Evolutionary conservation across 2,329 filamentous ascomycete genomes (phyloP).

Genomic region (Xylaria sp.): DNA sequence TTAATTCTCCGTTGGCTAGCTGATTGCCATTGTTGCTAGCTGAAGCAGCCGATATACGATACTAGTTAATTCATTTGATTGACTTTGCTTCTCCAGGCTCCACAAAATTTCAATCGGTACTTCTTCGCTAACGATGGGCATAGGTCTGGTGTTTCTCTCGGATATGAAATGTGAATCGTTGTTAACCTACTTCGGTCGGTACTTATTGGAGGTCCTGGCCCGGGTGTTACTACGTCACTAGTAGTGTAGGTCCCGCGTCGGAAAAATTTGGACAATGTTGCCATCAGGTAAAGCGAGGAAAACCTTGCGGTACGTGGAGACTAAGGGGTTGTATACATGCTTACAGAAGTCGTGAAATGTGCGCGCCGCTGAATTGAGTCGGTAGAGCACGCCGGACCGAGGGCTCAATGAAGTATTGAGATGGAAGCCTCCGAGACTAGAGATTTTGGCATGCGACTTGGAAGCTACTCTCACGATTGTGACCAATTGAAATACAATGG

Average conservation of each 20-base stretch:
- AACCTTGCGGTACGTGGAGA: neutral
- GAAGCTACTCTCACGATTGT: neutral
- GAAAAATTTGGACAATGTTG: neutral
- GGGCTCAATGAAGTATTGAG: no score
- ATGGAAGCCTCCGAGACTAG: no score
- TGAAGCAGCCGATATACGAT: neutral
- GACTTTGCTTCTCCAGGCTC: neutral
- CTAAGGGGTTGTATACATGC: neutral
- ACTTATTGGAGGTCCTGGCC: neutral
- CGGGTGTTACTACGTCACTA: neutral
- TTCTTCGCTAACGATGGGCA: neutral
- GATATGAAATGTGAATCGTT: neutral
- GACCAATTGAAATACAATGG: slow-evolving; percentile 1
- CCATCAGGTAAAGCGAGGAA: neutral
- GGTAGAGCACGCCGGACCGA: no score
- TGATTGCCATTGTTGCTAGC: neutral
- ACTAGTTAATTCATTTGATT: neutral
- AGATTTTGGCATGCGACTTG: no score
- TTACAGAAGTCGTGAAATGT: neutral
- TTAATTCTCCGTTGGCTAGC: neutral
- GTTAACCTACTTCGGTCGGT: neutral
- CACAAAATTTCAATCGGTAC: neutral
- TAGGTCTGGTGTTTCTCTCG: neutral
- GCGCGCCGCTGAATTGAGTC: neutral
- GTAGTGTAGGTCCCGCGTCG: neutral